These are phyloP conservation scores for Begonia masoniana DNA, from an alignment of 306 rosid genomes.

Conservation along the genomic window DNA sequence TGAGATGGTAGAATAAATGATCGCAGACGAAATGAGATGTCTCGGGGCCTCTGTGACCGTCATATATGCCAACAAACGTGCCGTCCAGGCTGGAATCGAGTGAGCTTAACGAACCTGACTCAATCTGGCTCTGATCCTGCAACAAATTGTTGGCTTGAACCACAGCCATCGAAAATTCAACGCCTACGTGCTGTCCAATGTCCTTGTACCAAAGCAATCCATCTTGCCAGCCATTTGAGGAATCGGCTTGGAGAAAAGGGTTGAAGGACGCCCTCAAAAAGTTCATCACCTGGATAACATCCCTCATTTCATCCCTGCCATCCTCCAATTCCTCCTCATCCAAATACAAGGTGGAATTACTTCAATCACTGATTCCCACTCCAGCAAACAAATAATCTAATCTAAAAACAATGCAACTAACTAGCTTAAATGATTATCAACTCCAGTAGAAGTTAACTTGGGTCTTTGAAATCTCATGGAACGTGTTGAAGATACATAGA, in stretches of 20 bases:
- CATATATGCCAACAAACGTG: slow-evolving; percentile 76
- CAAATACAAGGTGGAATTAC: slow-evolving; percentile 53
- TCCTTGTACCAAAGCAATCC: slow-evolving; percentile 95
- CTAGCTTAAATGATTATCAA: too few relatives aligned
- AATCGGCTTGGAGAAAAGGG: slow-evolving; percentile 21
- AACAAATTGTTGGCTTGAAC: slow-evolving; percentile 95
- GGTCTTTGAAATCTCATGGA: not conserved
- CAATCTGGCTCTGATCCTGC: slow-evolving; percentile 94
- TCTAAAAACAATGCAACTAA: slow-evolving; percentile 9
- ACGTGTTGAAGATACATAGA: too few relatives aligned
- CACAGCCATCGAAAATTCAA: slow-evolving; percentile 91
- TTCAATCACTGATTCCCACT: slow-evolving; percentile 6
- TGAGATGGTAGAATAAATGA: slow-evolving; percentile 65
- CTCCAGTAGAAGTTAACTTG: too few relatives aligned
- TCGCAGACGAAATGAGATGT: slow-evolving; percentile 69
- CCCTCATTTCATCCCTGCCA: slow-evolving; percentile 90
- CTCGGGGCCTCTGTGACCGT: slow-evolving; percentile 96
- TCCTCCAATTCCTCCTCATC: slow-evolving; percentile 65
- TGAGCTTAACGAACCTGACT: slow-evolving; percentile 79
- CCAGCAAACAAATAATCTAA: slow-evolving; percentile 14
- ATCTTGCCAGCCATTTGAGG: slow-evolving; percentile 62
- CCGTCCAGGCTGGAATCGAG: slow-evolving; percentile 73
- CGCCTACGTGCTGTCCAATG: slow-evolving; percentile 67
- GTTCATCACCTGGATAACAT: slow-evolving; percentile 88
- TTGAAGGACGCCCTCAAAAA: slow-evolving; percentile 61